Conservation (phyloP, 805 yeast species). For the Alloascoidea africana region DNA sequence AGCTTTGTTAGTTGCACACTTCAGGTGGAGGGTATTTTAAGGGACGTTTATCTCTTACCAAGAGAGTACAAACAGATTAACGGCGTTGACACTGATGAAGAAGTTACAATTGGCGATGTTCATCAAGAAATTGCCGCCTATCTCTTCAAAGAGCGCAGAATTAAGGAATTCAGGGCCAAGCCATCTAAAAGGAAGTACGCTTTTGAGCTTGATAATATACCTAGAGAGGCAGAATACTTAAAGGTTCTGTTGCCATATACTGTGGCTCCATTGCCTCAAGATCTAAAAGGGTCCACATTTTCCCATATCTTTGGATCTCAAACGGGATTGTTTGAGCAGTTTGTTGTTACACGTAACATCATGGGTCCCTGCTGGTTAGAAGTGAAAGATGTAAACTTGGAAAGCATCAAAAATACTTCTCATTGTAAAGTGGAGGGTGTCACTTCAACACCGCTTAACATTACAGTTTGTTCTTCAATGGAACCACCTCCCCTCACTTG, state of each 20-base stretch:
- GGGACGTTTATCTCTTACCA: slow-evolving; percentile 73
- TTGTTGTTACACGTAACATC: slow-evolving; percentile 65
- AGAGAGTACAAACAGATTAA: slow-evolving; percentile 31
- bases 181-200: slow-evolving; percentile 71
- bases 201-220: slow-evolving; percentile 71
- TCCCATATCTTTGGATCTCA: slow-evolving; percentile 67
- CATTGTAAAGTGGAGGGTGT: slow-evolving; percentile 72
- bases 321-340: slow-evolving; percentile 65
- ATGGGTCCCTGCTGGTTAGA: slow-evolving; percentile 99
- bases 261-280: slow-evolving; percentile 32
- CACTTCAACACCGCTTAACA: slow-evolving; percentile 29
- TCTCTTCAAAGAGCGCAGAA: slow-evolving; percentile 44
- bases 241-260: slow-evolving; percentile 61
- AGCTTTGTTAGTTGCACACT: slow-evolving; percentile 58
- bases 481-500: slow-evolving; percentile 56
- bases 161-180: slow-evolving; percentile 49
- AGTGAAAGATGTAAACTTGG: slow-evolving; percentile 47
- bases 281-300: slow-evolving; percentile 63
- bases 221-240: slow-evolving; percentile 66
- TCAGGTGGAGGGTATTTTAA: slow-evolving; percentile 51
- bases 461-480: slow-evolving; percentile 29
- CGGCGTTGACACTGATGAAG: slow-evolving; percentile 24
- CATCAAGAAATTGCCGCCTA: slow-evolving; percentile 63
- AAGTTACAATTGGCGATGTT: slow-evolving; percentile 36
- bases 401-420: slow-evolving; percentile 43